Base-by-base conservation (phyloP, 352 stramenopile species). In the Elongisporangium prolatum region DNA sequence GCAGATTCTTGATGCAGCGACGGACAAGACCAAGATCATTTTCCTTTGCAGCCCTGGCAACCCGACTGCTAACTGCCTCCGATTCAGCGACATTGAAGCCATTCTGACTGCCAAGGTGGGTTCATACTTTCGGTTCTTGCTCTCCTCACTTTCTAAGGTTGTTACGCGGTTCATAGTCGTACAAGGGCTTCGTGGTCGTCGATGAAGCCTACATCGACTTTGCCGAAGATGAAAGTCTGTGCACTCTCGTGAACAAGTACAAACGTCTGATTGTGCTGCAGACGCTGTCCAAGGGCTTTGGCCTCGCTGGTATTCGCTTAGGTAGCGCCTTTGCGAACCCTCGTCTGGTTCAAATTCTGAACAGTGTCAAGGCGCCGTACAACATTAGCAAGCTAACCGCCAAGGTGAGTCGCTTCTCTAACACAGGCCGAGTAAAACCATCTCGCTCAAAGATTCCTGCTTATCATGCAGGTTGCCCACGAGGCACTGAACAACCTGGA, bases 121-220 rank as follows among this genome's bases (percentile, higher is more conserved):
- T 75, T 18, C 1, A 16, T 38, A 11, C n/a, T 9, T 55, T 54
- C 5, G 18, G 24, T 24, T 44, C n/a, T 11, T 24, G 10, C 22
- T 53, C 1, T 38, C n/a, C 10, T 9, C 16, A 17, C 17, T 56
- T 50, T 8, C 2, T n/a, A 53, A 20, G 21, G 54, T 28, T 40
- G n/a, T 40, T 48, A 10, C 24, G 10, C 50, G 16, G 22, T 48
- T 22, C 28, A 54, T 21, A 91, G 79, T 73, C 75, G 40, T 96
- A 94, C 67, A 88, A 86, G 73, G 89, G 93, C 24, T 89, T 99
- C 34, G 87, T 99, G n/a, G 95, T 99, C 28, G 96, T 99, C 16
- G 97, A 99, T 65, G 97, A 99, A 74, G 97, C 97, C 0, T 99
- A 99, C 73, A 87, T 99, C 21, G 97, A 99, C 71, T 99, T 99